Percentiles rank a stretch among this genome's conserved stretches.
Conservation (phyloP, 148 eudicot species). For the Spergularia bocconei region DNA sequence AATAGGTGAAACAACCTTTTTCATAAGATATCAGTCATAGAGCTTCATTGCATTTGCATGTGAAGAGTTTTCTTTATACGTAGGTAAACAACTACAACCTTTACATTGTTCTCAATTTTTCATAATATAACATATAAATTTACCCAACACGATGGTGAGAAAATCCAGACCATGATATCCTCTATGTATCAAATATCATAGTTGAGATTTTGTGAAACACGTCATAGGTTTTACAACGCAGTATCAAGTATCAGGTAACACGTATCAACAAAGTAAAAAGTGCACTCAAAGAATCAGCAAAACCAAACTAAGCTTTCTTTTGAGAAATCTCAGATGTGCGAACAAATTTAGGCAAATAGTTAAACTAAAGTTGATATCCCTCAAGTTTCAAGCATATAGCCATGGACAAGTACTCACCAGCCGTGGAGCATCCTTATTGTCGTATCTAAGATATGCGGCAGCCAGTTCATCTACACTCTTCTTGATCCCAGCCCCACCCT, state of each 20-base stretch:
- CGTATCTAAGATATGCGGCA: constrained; percentile 64
- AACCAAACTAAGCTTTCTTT: neutral
- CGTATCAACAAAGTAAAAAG: neutral
- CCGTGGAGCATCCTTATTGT: constrained; percentile 66
- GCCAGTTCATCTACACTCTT: constrained; percentile 91
- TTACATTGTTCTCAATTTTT: too few relatives aligned
- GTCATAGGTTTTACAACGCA: too few relatives aligned
- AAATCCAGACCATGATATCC: neutral
- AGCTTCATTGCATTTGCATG: neutral
- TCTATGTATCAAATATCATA: neutral
- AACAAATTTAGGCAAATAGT: neutral
- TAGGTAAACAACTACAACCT: too few relatives aligned
- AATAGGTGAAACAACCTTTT: neutral
- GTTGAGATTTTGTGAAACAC: too few relatives aligned
- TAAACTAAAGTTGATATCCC: neutral
- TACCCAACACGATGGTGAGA: neutral
- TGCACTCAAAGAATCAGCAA: neutral
- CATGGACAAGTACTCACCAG: constrained; percentile 52
- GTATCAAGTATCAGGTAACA: neutral
- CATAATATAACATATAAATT: neutral
- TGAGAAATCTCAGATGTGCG: neutral
- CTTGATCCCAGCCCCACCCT: constrained; percentile 87
- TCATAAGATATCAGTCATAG: neutral
- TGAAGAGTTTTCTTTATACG: neutral
- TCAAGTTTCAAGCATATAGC: neutral